phyloP scores from a whole-genome alignment of 208 protist species.

The Polymyxa betae region DNA sequence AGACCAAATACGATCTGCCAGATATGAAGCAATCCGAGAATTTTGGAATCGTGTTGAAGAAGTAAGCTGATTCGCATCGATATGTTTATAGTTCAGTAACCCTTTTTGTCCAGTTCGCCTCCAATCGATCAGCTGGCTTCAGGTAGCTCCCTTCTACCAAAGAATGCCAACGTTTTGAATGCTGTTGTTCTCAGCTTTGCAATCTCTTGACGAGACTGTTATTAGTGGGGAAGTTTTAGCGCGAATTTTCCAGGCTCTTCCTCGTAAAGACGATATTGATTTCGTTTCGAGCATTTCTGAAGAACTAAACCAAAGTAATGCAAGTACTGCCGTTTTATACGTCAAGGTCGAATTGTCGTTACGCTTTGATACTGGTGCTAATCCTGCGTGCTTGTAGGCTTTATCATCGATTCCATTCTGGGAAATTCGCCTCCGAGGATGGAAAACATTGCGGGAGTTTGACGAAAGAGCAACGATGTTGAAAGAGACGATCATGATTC shows the following conservation, averaged over 20 bases:
- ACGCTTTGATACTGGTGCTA: neutral
- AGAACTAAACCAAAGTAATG: neutral
- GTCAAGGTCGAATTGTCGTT: neutral
- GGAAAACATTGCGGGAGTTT: neutral
- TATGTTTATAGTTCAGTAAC: neutral
- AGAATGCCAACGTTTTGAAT: too few relatives aligned
- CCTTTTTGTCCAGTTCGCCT: neutral
- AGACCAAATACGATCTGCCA: neutral
- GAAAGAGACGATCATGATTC: neutral
- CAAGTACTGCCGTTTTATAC: neutral
- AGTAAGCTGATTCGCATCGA: neutral
- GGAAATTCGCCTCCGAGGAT: neutral
- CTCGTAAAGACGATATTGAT: neutral
- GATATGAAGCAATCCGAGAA: neutral
- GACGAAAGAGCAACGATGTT: neutral
- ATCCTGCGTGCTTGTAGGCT: neutral
- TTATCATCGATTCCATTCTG: neutral
- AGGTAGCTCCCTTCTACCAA: too few relatives aligned
- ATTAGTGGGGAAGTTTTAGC: neutral
- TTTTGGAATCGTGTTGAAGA: neutral
- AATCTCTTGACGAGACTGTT: neutral
- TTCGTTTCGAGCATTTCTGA: neutral
- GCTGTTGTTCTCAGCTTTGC: neutral
- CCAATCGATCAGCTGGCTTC: neutral
- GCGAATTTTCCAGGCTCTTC: neutral